Conservation (phyloP, 805 yeast genomes). For the Teunomyces gatunensis region DNA sequence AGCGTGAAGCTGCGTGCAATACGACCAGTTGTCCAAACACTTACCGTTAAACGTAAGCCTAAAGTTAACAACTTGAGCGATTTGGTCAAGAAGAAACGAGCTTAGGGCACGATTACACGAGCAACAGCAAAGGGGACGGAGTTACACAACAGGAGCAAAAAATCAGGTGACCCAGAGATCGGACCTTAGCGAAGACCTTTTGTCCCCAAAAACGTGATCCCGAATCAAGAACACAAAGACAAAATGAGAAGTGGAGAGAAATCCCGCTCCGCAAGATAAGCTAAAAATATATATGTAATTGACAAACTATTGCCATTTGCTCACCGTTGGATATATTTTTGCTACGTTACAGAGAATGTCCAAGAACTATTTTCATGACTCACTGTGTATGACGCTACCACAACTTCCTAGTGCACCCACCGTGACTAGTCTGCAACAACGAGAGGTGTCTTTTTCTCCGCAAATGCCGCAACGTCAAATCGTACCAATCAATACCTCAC, state of each 20-base stretch:
- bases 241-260: not conserved
- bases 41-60: conserved; percentile 4
- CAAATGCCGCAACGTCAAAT: conserved; percentile 4
- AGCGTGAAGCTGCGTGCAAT: not conserved
- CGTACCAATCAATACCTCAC: not conserved
- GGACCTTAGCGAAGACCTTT: no score
- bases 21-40: conserved; percentile 1
- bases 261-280: not conserved
- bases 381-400: not conserved
- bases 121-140: no score
- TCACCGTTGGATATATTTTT: not conserved
- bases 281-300: not conserved
- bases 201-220: not conserved
- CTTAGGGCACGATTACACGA: no score
- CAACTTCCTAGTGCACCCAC: not conserved
- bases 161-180: not conserved
- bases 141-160: not conserved
- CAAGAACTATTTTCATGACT: not conserved
- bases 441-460: not conserved
- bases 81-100: conserved; percentile 5
- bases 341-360: not conserved
- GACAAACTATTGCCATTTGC: not conserved
- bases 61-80: conserved; percentile 5
- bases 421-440: not conserved
- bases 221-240: not conserved